These are phyloP conservation scores for Mentha longifolia DNA, from an alignment of 257 asterid genomes.

Conservation along the genomic window DNA sequence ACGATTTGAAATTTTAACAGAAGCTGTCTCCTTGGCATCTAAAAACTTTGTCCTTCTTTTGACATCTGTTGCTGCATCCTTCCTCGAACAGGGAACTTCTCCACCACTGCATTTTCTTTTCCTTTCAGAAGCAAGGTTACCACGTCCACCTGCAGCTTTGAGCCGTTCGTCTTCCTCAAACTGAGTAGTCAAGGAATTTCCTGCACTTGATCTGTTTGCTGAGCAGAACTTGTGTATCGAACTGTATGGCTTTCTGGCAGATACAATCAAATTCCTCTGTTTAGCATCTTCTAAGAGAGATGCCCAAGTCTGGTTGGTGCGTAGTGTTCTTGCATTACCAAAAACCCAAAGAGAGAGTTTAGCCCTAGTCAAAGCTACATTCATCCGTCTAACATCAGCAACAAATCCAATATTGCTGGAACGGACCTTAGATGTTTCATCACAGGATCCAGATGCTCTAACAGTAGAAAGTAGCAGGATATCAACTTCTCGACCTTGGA, in stretches of 20 bases:
- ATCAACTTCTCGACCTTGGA: slow-evolving; percentile 98
- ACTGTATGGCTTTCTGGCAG: slow-evolving; percentile 74
- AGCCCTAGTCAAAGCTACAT: slow-evolving; percentile 98
- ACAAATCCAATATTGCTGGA: slow-evolving; percentile 82
- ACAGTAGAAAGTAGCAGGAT: slow-evolving; percentile 91
- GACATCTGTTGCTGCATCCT: slow-evolving; percentile 39
- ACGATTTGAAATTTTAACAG: no score
- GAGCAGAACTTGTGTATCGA: slow-evolving; percentile 42
- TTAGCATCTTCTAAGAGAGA: slow-evolving; percentile 83
- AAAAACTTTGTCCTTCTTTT: no score
- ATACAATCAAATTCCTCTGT: slow-evolving; percentile 64
- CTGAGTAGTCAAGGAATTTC: no score
- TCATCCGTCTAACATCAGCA: slow-evolving; percentile 98
- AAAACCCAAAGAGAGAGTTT: slow-evolving; percentile 84
- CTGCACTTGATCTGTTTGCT: slow-evolving; percentile 40
- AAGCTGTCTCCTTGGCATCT: no score
- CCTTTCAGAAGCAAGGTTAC: slow-evolving; percentile 47
- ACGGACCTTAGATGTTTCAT: slow-evolving; percentile 44
- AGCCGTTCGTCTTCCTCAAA: no score
- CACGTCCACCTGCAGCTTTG: no score
- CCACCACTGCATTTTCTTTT: slow-evolving; percentile 49
- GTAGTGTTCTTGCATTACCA: slow-evolving; percentile 81
- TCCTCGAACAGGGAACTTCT: slow-evolving; percentile 33
- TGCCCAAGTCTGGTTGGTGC: slow-evolving; percentile 76
- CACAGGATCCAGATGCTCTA: slow-evolving; percentile 78